Base-by-base conservation (phyloP, 176 grass and related monocot species). In the Microstegium vimineum region DNA sequence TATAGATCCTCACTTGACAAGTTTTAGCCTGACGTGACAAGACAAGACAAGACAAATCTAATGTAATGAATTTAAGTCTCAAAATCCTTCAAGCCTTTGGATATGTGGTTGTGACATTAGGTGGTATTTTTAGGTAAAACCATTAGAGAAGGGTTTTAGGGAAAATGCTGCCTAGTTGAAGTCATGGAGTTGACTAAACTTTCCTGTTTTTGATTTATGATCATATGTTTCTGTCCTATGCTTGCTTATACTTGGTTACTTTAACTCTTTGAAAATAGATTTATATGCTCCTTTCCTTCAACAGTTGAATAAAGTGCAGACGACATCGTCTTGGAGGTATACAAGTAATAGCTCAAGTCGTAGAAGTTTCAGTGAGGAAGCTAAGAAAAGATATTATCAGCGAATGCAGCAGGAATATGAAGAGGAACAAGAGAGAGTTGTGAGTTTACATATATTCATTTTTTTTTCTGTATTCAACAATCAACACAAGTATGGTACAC, bases 401-500 rank as follows among this genome's bases (percentile, higher is more conserved):
- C 90, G 86, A 23, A 83, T 97, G 76, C 91, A 93, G 74, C 89
- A 93, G 77, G 91, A 93, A 86, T 93, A 93, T 46, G 94, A 97
- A 73, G 91, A 97, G 65, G 94, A 97, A 84, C 85, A 85, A 68
- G 94, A 91, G 83, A 97, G 94, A 93, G 84, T 93, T 78, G 91
- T 97, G 31, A 91, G 94, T 89, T 51, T 83, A 69, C 23, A 71
- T 76, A 57, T 72, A 54, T 73, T 78, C 41, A 64, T 56, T 74
- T 33, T 59, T 65, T 59, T 87, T 70, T 52, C 4, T 84, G 12
- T 60, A 14, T 68, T 36, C 17, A 36, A 16, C 25, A 68, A 57
- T 34, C 5, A 37, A 90, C 3, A 46, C 38, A 74, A 37, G 61
- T 57, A 22, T 66, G 14, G 22, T 56, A 9, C 67, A 64, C n/a